phyloP scores from a whole-genome alignment of 164 flowering plant genomes.

The Stephania yunnanensis region DNA sequence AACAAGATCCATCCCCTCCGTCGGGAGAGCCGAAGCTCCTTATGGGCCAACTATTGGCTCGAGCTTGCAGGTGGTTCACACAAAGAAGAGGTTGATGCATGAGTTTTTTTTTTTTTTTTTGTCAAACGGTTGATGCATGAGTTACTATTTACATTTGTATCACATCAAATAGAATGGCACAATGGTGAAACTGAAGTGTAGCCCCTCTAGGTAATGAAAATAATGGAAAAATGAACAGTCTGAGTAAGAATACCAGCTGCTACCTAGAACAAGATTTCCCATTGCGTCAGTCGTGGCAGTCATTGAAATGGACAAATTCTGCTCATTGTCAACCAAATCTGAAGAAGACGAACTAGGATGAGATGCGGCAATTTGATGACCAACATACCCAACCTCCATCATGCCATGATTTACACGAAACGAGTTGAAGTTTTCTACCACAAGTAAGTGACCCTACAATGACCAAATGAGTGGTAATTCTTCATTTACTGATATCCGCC shows the following conservation, averaged over 20 bases:
- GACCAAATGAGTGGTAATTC: too few relatives aligned
- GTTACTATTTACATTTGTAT: not conserved
- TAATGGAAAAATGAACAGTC: not conserved
- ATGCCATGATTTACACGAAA: constrained; percentile 73
- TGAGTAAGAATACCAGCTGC: not conserved
- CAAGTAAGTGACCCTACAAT: constrained; percentile 75
- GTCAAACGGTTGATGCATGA: not conserved
- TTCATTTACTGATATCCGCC: too few relatives aligned
- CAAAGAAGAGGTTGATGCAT: not conserved
- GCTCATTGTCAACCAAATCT: constrained; percentile 26
- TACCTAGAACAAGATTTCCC: constrained; percentile 87
- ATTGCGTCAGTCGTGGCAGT: constrained; percentile 65
- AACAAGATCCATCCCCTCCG: too few relatives aligned
- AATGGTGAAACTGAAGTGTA: not conserved
- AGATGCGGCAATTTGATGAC: constrained; percentile 32
- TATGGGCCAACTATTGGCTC: too few relatives aligned
- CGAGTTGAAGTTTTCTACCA: constrained; percentile 55
- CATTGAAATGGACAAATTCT: constrained; percentile 73
- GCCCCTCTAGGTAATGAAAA: not conserved
- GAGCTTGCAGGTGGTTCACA: too few relatives aligned
- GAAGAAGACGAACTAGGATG: constrained; percentile 21
- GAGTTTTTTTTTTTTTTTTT: not conserved
- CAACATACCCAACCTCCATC: constrained; percentile 83
- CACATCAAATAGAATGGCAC: not conserved
- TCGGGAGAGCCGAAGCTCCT: too few relatives aligned